A percentile compares a stretch with the other conserved stretches of the same genome.
These are phyloP conservation scores for Linderniella brevidens DNA, from an alignment of 257 asterid genomes.

Conservation along the genomic window DNA sequence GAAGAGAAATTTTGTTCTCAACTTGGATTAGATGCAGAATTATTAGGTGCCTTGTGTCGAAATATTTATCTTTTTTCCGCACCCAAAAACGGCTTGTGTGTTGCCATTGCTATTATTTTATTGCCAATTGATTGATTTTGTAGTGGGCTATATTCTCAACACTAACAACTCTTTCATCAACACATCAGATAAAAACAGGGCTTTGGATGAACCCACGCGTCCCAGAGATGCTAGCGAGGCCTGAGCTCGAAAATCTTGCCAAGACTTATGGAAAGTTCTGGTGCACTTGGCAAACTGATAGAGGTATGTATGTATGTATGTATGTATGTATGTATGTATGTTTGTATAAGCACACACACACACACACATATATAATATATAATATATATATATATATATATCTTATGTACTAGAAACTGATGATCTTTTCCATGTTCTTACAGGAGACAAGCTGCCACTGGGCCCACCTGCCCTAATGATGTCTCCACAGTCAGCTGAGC, in stretches of 20 bases:
- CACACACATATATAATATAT: no score
- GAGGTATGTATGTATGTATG: constrained; percentile 19
- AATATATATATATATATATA: no score
- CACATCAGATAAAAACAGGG: constrained; percentile 50
- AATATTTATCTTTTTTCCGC: no score
- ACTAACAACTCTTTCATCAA: neutral
- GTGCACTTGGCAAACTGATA: constrained; percentile 92
- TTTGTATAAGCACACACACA: no score
- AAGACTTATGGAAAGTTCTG: constrained; percentile 76
- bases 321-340: neutral
- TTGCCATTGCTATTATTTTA: no score
- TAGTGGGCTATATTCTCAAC: neutral
- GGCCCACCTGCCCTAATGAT: constrained; percentile 68
- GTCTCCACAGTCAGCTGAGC: constrained; percentile 44
- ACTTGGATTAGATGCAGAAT: no score
- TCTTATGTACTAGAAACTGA: neutral
- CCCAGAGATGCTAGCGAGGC: constrained; percentile 41
- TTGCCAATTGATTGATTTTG: neutral
- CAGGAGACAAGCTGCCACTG: constrained; percentile 53
- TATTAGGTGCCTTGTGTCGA: no score
- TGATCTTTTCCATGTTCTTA: neutral
- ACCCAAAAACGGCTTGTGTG: no score
- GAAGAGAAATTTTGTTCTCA: no score
- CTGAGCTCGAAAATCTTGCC: constrained; percentile 44
- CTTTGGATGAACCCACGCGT: constrained; percentile 56